These are phyloP conservation scores for Yamadazyma aaseri DNA, from an alignment of 1,139 yeast genomes.

Conservation along the genomic window DNA sequence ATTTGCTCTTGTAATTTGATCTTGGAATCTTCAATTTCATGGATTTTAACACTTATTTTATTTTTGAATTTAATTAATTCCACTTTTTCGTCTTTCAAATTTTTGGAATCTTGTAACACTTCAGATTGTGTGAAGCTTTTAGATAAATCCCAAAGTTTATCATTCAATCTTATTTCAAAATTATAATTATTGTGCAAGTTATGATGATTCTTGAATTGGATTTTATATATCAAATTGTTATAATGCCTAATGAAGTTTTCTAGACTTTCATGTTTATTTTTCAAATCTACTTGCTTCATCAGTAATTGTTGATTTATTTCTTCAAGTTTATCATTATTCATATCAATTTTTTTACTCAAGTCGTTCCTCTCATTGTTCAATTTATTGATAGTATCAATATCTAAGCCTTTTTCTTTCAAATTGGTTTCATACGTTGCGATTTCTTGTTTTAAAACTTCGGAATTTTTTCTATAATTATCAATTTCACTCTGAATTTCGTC, in stretches of 20 bases:
- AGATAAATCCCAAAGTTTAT: constrained; percentile 21
- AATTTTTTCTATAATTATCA: constrained; percentile 42
- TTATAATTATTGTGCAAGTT: constrained; percentile 13
- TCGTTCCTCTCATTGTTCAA: constrained; percentile 62
- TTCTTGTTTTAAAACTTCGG: constrained; percentile 42
- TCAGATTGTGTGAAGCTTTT: constrained; percentile 27
- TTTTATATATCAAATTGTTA: constrained; percentile 51
- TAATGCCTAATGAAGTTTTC: constrained; percentile 54
- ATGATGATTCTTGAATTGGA: constrained; percentile 23
- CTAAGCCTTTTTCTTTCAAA: constrained; percentile 55
- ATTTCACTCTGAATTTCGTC: constrained; percentile 58
- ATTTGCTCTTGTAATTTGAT: constrained; percentile 58
- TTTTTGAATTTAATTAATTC: constrained; percentile 48
- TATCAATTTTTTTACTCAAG: constrained; percentile 55
- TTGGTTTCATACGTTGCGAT: constrained; percentile 46
- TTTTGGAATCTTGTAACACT: constrained; percentile 27
- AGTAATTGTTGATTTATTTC: constrained; percentile 33
- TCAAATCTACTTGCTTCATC: constrained; percentile 49
- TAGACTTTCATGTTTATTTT: constrained; percentile 48
- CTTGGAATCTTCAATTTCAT: constrained; percentile 58
- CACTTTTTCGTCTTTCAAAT: constrained; percentile 36
- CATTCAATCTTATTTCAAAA: constrained; percentile 31
- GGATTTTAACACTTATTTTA: constrained; percentile 47
- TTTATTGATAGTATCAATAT: constrained; percentile 60
- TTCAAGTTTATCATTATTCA: constrained; percentile 43